phyloP scores from a whole-genome alignment of 441 rosid genomes.

The Syzygium syzygioides region DNA sequence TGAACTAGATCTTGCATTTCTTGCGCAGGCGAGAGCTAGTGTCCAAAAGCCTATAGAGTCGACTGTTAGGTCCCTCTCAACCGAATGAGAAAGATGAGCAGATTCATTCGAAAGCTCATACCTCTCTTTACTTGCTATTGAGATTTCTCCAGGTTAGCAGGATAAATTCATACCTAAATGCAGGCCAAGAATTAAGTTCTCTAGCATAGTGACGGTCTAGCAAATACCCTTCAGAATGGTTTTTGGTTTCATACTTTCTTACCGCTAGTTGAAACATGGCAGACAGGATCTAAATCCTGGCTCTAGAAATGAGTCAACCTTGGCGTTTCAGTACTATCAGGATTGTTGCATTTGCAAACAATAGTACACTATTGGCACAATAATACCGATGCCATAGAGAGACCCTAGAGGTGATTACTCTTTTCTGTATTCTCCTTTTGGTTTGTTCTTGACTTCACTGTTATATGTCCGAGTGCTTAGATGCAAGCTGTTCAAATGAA shows the following conservation, averaged over 20 bases:
- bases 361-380: not conserved
- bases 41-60: conserved; percentile 26
- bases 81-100: conserved; percentile 51
- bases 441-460: not conserved
- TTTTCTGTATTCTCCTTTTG: not conserved
- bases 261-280: not conserved
- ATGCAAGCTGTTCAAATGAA: not conserved
- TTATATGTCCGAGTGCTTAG: not conserved
- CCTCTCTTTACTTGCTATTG: not conserved
- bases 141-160: not conserved
- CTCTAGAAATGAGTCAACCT: not conserved
- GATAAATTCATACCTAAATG: not conserved
- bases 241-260: not conserved
- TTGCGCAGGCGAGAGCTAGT: conserved; percentile 56
- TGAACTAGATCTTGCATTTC: conserved; percentile 61
- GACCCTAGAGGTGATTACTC: not conserved
- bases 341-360: not conserved
- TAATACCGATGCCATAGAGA: not conserved
- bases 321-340: not conserved
- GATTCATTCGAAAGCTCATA: not conserved
- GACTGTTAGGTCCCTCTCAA: conserved; percentile 29
- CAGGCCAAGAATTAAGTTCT: not conserved
- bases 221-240: not conserved
- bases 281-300: not conserved
- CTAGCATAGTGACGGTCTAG: not conserved